A percentile compares a stretch with the other conserved stretches of the same genome.
Evolutionary conservation across 1,284 basidiomycete genomes (phyloP).

Genomic region (Testicularia cyperi): DNA sequence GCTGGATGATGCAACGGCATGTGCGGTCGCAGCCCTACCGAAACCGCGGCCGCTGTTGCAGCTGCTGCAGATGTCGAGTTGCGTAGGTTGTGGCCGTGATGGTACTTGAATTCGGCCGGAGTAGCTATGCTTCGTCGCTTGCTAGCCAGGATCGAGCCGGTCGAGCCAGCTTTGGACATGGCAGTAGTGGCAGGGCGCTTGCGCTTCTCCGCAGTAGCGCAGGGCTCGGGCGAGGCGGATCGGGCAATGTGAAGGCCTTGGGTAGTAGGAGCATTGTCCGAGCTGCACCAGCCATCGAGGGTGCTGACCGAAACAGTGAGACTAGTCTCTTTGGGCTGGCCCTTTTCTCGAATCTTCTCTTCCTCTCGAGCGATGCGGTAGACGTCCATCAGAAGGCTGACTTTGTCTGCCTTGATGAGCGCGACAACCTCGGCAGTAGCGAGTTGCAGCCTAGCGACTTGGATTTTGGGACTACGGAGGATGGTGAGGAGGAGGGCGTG

Average conservation of each 20-base stretch:
- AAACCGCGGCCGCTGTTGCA: not conserved
- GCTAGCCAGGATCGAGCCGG: not conserved
- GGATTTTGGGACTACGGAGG: constrained; percentile 60
- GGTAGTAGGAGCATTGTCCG: constrained; percentile 5
- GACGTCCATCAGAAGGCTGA: constrained; percentile 63
- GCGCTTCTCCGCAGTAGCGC: constrained; percentile 7
- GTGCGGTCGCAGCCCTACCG: not conserved
- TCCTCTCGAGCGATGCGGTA: constrained; percentile 63
- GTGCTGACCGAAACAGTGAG: constrained; percentile 49
- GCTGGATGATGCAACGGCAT: too few species aligned
- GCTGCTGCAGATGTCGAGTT: constrained; percentile 1
- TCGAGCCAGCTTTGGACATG: constrained; percentile 13
- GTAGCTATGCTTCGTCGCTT: constrained; percentile 15
- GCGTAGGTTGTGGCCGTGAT: not conserved
- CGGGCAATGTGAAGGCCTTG: constrained; percentile 18
- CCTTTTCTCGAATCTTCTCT: constrained; percentile 44
- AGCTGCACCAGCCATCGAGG: constrained; percentile 46
- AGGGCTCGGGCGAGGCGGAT: constrained; percentile 15
- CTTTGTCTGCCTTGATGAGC: constrained; percentile 62
- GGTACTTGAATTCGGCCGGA: too few species aligned
- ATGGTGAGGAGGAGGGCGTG: constrained; percentile 63
- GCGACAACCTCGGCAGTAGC: constrained; percentile 64
- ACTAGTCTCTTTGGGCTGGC: constrained; percentile 21
- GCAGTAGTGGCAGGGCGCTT: not conserved
- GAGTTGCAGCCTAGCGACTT: constrained; percentile 63